Conservation (phyloP, 768 basidiomycete species). For the Daedalea quercina region DNA sequence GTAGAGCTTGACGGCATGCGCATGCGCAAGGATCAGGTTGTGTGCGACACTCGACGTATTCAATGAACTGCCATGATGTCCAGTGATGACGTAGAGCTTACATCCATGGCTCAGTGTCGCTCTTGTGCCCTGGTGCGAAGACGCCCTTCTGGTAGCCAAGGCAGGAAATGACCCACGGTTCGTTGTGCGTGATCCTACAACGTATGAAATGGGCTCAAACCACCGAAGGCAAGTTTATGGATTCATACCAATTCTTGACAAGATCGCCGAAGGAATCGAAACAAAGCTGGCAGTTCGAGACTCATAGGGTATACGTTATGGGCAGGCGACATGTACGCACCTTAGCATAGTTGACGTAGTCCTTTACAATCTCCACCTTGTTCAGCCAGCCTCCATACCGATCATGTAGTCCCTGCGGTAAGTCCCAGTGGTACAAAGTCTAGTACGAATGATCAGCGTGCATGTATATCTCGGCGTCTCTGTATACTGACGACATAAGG, state of each 20-base stretch:
- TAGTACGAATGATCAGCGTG: conserved; percentile 11
- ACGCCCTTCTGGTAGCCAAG: conserved; percentile 35
- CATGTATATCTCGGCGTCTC: background rate
- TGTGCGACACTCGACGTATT: conserved; percentile 52
- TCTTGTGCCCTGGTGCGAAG: conserved; percentile 46
- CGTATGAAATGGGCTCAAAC: background rate
- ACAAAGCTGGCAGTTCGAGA: conserved; percentile 24
- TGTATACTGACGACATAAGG: conserved; percentile 33
- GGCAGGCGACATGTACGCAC: conserved; percentile 11
- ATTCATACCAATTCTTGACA: conserved; percentile 38
- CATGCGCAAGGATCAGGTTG: conserved; percentile 62
- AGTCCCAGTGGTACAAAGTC: conserved; percentile 49
- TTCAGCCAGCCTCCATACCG: conserved; percentile 45
- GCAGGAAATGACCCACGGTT: conserved; percentile 36
- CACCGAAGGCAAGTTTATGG: background rate
- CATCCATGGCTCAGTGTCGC: conserved; percentile 70
- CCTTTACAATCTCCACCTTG: conserved; percentile 37
- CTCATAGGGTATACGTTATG: background rate
- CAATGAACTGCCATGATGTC: background rate
- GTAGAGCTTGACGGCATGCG: conserved; percentile 58
- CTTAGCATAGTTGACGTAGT: conserved; percentile 40
- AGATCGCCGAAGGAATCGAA: conserved; percentile 42
- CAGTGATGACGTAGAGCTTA: conserved; percentile 24
- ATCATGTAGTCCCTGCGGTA: conserved; percentile 42
- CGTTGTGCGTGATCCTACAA: conserved; percentile 39